Evolutionary conservation across 2,329 filamentous ascomycete species (phyloP).

Genomic region (Stagonosporopsis vannaccii): DNA sequence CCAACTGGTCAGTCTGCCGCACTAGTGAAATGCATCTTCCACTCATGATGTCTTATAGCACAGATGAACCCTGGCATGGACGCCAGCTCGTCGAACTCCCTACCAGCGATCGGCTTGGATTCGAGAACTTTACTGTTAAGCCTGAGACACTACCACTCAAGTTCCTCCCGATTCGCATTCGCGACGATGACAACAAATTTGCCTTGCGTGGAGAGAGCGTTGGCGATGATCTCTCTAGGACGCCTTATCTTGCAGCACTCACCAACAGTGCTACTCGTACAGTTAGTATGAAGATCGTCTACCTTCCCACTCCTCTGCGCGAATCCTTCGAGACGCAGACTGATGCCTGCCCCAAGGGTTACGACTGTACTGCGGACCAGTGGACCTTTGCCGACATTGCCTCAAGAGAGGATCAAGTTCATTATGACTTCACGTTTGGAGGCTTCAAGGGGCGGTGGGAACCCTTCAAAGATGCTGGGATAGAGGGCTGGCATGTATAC

Average conservation of each 20-base stretch:
- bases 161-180: conserved; percentile 23
- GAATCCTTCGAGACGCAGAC: conserved; percentile 10
- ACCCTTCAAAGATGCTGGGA: conserved; percentile 26
- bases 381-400: conserved; percentile 13
- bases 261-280: conserved; percentile 18
- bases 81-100: conserved; percentile 26
- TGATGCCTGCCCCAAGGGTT: conserved; percentile 21
- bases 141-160: conserved; percentile 24
- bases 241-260: conserved; percentile 27
- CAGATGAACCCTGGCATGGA: conserved; percentile 27
- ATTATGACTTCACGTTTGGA: conserved; percentile 16
- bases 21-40: not conserved
- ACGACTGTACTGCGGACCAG: conserved; percentile 23
- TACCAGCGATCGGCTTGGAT: conserved; percentile 21
- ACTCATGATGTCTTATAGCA: conserved; percentile 12
- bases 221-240: conserved; percentile 18
- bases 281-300: conserved; percentile 19
- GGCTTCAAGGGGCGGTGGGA: conserved; percentile 26
- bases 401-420: not conserved
- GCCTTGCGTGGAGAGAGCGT: conserved; percentile 22
- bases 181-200: conserved; percentile 13
- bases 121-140: conserved; percentile 37
- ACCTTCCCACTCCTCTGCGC: conserved; percentile 15
- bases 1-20: conserved; percentile 8
- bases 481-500: conserved; percentile 31